Evolutionary conservation across 371 early-diverging fungal genomes (phyloP), one percentile per base, ranked within the genome.

Genomic region (Saksenaea oblongispora): DNA sequence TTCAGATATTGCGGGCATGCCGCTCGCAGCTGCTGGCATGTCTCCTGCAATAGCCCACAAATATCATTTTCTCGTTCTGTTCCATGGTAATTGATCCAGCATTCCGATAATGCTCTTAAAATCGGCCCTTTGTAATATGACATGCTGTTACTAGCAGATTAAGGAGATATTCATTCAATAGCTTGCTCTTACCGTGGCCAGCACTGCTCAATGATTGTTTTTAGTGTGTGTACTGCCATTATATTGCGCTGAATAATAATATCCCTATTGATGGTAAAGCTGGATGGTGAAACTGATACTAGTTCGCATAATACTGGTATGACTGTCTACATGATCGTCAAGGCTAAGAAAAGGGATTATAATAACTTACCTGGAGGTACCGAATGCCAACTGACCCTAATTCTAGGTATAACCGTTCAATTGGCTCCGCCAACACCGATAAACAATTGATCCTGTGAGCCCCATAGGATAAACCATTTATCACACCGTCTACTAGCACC

Each of bases 131-230:
- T 37, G 54, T 71, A 75, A 9, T 14, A 2, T 8, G 65, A 56
- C 10, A 78, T 66, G 11, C 78, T 73, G 61, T 41, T 5, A 56
- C 18, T 17, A 10, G 0, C 8, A 9, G 36, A 14, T 4, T 14
- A 39, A 39, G 34, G 26, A 44, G 4, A 37, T 34, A 0, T 3
- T 14, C 26, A 13, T 13, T n/a, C 39, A 13, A 5, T 24, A 9
- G 1, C 9, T 36, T 34, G 3, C 18, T 7, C 55, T 34, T 77
- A 77, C 78, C 78, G 62, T 66, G 76, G 76, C 79, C 79, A 79
- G 28, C 73, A 71, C 14, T 54, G 47, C 27, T 69, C 39, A 1
- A 79, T 75, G 8, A 75, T 56, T 9, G 59, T 51, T 9, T 34
- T 36, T n/a, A 79, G 35, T 15, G 69, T 34, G 0, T 59, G 17